A percentile compares a stretch with the other conserved stretches of the same genome.
Evolutionary conservation across 805 yeast species (phyloP).

Genomic region (Cyberlindnera misumaiensis): DNA sequence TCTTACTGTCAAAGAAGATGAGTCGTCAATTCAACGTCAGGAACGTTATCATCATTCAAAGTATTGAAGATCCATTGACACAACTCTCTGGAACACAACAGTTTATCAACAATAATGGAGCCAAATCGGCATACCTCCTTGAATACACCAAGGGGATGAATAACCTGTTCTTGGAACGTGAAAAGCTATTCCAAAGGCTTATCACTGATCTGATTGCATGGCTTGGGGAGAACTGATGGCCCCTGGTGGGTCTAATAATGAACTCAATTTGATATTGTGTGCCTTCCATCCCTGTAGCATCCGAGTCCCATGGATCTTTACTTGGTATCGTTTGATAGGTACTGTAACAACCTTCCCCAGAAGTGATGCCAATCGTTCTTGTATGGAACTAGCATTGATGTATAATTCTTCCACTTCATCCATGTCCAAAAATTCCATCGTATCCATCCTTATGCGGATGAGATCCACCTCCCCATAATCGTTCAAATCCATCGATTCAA

Average conservation of each 20-base stretch:
- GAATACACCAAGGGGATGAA: conserved; percentile 16
- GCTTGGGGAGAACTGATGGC: conserved; percentile 13
- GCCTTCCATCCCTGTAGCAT: not conserved
- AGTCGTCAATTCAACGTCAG: conserved; percentile 7
- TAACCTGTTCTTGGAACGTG: conserved; percentile 16
- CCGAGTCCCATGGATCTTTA: too few relatives aligned
- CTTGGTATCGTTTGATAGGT: too few relatives aligned
- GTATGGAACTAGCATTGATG: conserved; percentile 2
- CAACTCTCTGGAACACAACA: not conserved
- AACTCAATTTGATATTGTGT: not conserved
- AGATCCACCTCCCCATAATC: too few relatives aligned
- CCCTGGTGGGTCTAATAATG: not conserved
- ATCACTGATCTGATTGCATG: conserved; percentile 14
- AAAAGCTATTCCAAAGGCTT: conserved; percentile 11
- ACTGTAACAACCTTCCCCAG: too few relatives aligned
- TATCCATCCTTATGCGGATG: conserved; percentile 5
- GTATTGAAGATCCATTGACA: conserved; percentile 11
- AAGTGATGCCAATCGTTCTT: not conserved
- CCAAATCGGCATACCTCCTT: conserved; percentile 8
- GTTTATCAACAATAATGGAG: conserved; percentile 11
- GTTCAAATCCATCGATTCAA: too few relatives aligned
- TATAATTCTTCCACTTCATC: conserved; percentile 20
- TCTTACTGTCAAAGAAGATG: conserved; percentile 3
- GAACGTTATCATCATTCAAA: conserved; percentile 11
- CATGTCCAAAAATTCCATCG: conserved; percentile 16